phyloP scores from a whole-genome alignment of 352 stramenopile species.

The Aphanomyces stellatus region DNA sequence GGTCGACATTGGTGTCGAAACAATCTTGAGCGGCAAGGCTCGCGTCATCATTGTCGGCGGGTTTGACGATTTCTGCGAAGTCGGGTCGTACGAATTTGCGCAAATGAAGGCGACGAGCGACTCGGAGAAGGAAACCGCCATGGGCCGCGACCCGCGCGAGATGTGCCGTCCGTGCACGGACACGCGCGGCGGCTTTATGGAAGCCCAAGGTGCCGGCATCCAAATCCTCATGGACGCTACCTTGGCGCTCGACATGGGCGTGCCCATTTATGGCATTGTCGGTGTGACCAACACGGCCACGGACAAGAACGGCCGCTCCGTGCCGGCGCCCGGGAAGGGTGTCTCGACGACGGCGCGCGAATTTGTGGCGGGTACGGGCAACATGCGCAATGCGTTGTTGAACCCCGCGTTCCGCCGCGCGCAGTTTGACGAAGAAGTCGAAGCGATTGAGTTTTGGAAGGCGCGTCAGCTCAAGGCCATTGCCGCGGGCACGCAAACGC shows the following conservation, averaged over 20 bases:
- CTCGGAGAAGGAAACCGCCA: slow-evolving; percentile 66
- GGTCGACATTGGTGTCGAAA: slow-evolving; percentile 82
- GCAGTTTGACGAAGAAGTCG: slow-evolving; percentile 67
- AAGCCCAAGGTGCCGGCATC: slow-evolving; percentile 80
- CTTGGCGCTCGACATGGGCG: slow-evolving; percentile 79
- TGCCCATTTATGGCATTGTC: slow-evolving; percentile 79
- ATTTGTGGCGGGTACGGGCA: slow-evolving; percentile 10
- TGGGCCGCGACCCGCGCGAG: slow-evolving; percentile 70
- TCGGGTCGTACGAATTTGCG: slow-evolving; percentile 78
- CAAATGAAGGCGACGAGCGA: slow-evolving; percentile 86
- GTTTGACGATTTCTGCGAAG: slow-evolving; percentile 83
- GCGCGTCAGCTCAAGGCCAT: slow-evolving; percentile 39
- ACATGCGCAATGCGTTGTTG: slow-evolving; percentile 29
- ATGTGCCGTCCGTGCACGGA: slow-evolving; percentile 78
- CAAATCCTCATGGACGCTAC: slow-evolving; percentile 84
- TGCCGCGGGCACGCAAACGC: slow-evolving; percentile 24
- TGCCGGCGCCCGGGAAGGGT: slow-evolving; percentile 75
- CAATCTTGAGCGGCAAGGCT: slow-evolving; percentile 81
- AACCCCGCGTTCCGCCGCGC: slow-evolving; percentile 62
- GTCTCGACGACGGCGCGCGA: slow-evolving; percentile 82
- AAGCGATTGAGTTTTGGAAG: slow-evolving; percentile 66
- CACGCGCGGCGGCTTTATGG: slow-evolving; percentile 81
- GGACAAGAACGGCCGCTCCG: slow-evolving; percentile 80
- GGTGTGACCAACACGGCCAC: slow-evolving; percentile 78
- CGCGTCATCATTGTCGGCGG: slow-evolving; percentile 78